Percentiles rank a stretch among this genome's conserved stretches.
Evolutionary conservation across 768 basidiomycete species (phyloP).

Genomic region (Crepidotus variabilis): DNA sequence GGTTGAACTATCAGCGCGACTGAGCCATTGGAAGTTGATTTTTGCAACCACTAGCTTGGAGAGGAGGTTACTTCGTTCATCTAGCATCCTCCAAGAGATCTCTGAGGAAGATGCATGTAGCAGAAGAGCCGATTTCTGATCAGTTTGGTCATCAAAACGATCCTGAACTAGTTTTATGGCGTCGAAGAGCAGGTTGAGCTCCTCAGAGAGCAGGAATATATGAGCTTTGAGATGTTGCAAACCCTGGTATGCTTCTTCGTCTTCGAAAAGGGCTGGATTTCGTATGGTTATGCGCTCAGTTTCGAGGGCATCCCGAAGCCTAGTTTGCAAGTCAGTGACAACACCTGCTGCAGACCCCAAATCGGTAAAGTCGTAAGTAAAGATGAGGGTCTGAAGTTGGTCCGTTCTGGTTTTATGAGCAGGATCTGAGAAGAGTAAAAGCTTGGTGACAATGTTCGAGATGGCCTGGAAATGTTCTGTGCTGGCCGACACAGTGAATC

Average conservation of each 20-base stretch:
- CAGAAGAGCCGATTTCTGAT: constrained; percentile 77
- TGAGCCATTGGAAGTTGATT: constrained; percentile 80
- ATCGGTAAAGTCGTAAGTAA: constrained; percentile 87
- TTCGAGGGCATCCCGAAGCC: constrained; percentile 62
- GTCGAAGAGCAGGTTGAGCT: constrained; percentile 82
- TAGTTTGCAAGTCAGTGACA: constrained; percentile 67
- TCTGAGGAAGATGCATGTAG: constrained; percentile 80
- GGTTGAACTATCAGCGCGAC: constrained; percentile 83
- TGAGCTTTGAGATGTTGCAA: constrained; percentile 70
- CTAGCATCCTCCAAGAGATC: constrained; percentile 91
- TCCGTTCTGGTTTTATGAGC: constrained; percentile 76
- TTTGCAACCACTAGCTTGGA: constrained; percentile 83
- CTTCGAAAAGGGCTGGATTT: constrained; percentile 33
- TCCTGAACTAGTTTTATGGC: constrained; percentile 83
- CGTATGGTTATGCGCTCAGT: constrained; percentile 39
- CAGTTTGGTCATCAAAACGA: constrained; percentile 57
- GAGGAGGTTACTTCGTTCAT: constrained; percentile 64
- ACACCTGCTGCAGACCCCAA: constrained; percentile 66
- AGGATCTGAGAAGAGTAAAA: constrained; percentile 88
- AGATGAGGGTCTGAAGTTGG: constrained; percentile 75
- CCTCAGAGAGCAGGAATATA: constrained; percentile 67
- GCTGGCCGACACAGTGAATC: constrained; percentile 83
- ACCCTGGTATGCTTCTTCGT: constrained; percentile 47
- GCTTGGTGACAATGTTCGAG: constrained; percentile 80
- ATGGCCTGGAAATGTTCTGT: constrained; percentile 81